Conservation (phyloP, 768 basidiomycete genomes). For the Coprinellus micaceus region DNA sequence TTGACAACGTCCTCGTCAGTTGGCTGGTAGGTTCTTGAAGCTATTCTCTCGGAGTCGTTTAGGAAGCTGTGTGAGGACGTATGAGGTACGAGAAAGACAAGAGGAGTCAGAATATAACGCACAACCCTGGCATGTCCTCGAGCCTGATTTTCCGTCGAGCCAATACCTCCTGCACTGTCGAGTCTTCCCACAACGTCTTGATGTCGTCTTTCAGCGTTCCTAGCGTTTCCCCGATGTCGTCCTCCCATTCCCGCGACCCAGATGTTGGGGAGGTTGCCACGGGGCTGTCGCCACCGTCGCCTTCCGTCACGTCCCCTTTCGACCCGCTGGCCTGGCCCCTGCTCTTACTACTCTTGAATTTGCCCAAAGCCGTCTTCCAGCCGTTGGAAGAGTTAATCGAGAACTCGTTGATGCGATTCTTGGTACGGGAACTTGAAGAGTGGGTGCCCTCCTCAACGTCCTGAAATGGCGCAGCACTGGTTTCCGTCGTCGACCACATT, state of each 20-base stretch:
- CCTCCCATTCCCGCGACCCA: constrained; percentile 37
- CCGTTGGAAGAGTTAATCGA: constrained; percentile 60
- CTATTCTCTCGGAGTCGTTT: constrained; percentile 64
- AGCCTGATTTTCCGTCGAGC: constrained; percentile 48
- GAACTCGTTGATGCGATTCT: constrained; percentile 44
- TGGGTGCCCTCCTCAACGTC: constrained; percentile 17
- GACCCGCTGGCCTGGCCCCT: constrained; percentile 3
- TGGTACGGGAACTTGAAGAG: neutral
- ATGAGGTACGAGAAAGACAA: constrained; percentile 8
- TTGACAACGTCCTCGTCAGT: constrained; percentile 75
- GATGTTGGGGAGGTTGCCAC: constrained; percentile 5
- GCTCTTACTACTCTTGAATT: constrained; percentile 41
- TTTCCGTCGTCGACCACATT: constrained; percentile 35
- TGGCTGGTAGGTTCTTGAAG: constrained; percentile 58
- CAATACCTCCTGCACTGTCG: constrained; percentile 58
- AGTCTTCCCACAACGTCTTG: constrained; percentile 64
- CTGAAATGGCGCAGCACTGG: constrained; percentile 38
- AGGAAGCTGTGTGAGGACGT: constrained; percentile 49
- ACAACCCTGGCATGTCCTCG: constrained; percentile 76
- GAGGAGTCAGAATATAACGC: constrained; percentile 26
- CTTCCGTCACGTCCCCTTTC: neutral
- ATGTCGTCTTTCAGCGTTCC: constrained; percentile 64
- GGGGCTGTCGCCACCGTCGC: constrained; percentile 16
- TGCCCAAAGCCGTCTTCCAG: constrained; percentile 62
- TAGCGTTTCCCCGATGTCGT: constrained; percentile 56